A percentile compares a stretch with the other conserved stretches of the same genome.
phyloP scores from a whole-genome alignment of 768 basidiomycete genomes.

The Gloeopeniophorella convolvens region DNA sequence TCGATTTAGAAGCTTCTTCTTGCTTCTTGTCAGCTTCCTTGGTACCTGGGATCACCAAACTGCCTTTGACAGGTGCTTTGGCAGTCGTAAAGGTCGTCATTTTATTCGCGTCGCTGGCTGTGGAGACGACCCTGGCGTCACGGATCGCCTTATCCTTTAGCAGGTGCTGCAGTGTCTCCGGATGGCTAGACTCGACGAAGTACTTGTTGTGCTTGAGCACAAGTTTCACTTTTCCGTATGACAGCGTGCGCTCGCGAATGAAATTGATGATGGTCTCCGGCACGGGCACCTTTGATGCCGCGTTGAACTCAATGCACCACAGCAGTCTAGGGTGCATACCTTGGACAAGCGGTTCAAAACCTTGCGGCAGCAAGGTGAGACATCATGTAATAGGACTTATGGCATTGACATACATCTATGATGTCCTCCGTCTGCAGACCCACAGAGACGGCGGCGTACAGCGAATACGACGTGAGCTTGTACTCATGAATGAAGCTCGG shows the following conservation, averaged over 20 bases:
- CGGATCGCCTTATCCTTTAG: slow-evolving; percentile 83
- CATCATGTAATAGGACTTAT: slow-evolving; percentile 26
- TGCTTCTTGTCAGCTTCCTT: slow-evolving; percentile 67
- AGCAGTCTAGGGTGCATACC: slow-evolving; percentile 33
- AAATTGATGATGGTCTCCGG: slow-evolving; percentile 80
- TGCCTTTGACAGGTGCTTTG: slow-evolving; percentile 78
- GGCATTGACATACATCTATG: slow-evolving; percentile 67
- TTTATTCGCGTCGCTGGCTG: slow-evolving; percentile 68
- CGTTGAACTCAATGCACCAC: slow-evolving; percentile 1
- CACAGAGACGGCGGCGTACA: slow-evolving; percentile 98
- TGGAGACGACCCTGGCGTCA: slow-evolving; percentile 72
- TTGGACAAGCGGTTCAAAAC: slow-evolving; percentile 79
- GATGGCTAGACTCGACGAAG: slow-evolving; percentile 92
- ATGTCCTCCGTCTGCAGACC: slow-evolving; percentile 97
- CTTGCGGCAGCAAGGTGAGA: slow-evolving; percentile 35
- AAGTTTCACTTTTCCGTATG: slow-evolving; percentile 97
- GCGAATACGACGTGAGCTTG: slow-evolving; percentile 94
- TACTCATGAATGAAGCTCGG: slow-evolving; percentile 99
- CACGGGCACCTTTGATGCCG: slow-evolving; percentile 70
- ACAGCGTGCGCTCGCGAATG: slow-evolving; percentile 89
- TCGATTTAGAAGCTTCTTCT: slow-evolving; percentile 42
- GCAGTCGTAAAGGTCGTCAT: slow-evolving; percentile 71
- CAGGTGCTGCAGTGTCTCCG: slow-evolving; percentile 83
- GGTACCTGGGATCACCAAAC: slow-evolving; percentile 81
- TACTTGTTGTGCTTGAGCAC: slow-evolving; percentile 98